phyloP scores from a whole-genome alignment of 306 rosid species.

The Trifolium fragiferum region DNA sequence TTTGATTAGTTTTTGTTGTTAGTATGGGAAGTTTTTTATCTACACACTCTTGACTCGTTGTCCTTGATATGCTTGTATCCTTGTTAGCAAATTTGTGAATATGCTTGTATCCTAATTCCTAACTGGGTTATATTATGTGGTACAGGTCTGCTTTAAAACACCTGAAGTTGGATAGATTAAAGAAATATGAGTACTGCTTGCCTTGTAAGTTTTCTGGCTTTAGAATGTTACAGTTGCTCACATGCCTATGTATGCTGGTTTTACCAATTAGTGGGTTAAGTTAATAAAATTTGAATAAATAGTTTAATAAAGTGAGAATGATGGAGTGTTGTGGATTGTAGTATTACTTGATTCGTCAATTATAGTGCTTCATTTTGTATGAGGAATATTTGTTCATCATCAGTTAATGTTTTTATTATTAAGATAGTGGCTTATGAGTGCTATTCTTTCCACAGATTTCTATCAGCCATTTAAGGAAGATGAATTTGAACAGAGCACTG shows the following conservation, averaged over 20 bases:
- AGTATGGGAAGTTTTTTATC: slow-evolving; percentile 8
- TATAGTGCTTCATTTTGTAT: slow-evolving; percentile 7
- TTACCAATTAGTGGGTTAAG: slow-evolving; percentile 1
- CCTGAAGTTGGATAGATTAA: slow-evolving; percentile 79
- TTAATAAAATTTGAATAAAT: slow-evolving; percentile 21
- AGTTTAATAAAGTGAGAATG: slow-evolving; percentile 14
- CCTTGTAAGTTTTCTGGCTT: slow-evolving; percentile 67
- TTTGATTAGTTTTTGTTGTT: slow-evolving; percentile 14
- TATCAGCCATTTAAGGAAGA: slow-evolving; percentile 88
- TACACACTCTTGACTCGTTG: slow-evolving; percentile 1
- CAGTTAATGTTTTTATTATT: slow-evolving; percentile 9
- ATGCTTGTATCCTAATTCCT: slow-evolving; percentile 8
- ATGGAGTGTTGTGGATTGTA: neutral
- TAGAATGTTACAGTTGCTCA: slow-evolving; percentile 8
- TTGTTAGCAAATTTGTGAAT: slow-evolving; percentile 15
- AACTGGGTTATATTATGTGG: slow-evolving; percentile 23
- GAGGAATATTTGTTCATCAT: slow-evolving; percentile 16
- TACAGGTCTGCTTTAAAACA: slow-evolving; percentile 84
- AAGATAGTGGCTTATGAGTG: slow-evolving; percentile 26
- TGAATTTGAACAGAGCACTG: slow-evolving; percentile 83
- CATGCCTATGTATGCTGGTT: neutral
- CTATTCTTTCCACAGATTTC: slow-evolving; percentile 61
- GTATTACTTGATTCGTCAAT: neutral
- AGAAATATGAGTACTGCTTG: slow-evolving; percentile 87
- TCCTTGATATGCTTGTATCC: slow-evolving; percentile 16